phyloP scores from a whole-genome alignment of 371 early-diverging fungal genomes.

The Batrachochytrium dendrobatidis region DNA sequence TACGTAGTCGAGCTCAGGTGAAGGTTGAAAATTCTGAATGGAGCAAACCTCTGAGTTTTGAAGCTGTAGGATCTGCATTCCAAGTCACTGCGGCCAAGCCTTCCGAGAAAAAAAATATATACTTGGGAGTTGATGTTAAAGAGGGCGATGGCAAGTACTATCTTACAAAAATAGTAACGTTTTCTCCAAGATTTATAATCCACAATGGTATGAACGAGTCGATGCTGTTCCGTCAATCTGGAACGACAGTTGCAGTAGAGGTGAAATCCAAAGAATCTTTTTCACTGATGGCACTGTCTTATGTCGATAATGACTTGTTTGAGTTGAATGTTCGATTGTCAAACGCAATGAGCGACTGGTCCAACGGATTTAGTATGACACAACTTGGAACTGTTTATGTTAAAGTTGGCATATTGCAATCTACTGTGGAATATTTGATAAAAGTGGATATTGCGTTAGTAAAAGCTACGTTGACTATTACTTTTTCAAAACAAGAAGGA shows the following conservation, averaged over 20 bases:
- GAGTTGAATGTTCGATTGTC: constrained; percentile 65
- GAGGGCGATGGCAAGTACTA: constrained; percentile 69
- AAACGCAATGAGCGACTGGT: constrained; percentile 73
- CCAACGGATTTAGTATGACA: constrained; percentile 80
- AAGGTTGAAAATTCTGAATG: constrained; percentile 75
- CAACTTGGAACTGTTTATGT: constrained; percentile 81
- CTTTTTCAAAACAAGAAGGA: constrained; percentile 64
- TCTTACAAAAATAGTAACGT: constrained; percentile 77
- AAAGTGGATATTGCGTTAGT: constrained; percentile 71
- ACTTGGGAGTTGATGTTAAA: constrained; percentile 77
- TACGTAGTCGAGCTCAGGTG: constrained; percentile 71
- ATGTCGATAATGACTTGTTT: constrained; percentile 37
- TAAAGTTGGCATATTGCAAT: constrained; percentile 56
- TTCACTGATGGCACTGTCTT: constrained; percentile 65
- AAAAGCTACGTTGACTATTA: constrained; percentile 83
- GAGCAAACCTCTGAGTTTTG: constrained; percentile 90
- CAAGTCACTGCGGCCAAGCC: constrained; percentile 61
- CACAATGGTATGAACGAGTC: constrained; percentile 70
- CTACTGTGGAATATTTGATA: constrained; percentile 55
- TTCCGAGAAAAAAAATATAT: constrained; percentile 49
- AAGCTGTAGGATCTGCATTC: constrained; percentile 83
- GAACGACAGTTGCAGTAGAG: constrained; percentile 43
- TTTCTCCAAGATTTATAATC: constrained; percentile 86
- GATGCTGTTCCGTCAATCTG: constrained; percentile 67
- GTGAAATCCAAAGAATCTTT: constrained; percentile 50